A percentile compares a stretch with the other conserved stretches of the same genome.
Conservation (phyloP, 2,329 filamentous ascomycete genomes). For the Neofusicoccum laricinum region DNA sequence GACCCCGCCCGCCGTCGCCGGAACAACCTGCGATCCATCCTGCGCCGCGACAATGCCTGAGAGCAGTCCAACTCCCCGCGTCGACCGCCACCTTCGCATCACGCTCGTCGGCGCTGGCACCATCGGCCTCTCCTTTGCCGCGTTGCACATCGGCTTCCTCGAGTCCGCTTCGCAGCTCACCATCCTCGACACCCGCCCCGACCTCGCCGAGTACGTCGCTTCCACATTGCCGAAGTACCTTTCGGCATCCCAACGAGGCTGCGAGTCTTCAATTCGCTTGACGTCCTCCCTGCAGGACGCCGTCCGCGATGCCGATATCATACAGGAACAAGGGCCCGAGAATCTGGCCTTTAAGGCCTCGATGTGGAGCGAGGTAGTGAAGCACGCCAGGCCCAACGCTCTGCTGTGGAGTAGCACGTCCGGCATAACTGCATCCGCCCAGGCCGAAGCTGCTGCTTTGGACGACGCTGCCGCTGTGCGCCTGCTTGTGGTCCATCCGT, state of each 20-base stretch:
- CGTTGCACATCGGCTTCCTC: slow-evolving; percentile 50
- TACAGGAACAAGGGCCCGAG: slow-evolving; percentile 61
- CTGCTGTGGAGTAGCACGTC: slow-evolving; percentile 59
- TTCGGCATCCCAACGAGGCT: slow-evolving; percentile 10
- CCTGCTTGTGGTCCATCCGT: slow-evolving; percentile 58
- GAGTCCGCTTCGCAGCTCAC: slow-evolving; percentile 39
- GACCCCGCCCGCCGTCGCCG: too few species aligned
- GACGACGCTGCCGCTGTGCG: slow-evolving; percentile 23
- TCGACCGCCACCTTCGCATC: slow-evolving; percentile 26
- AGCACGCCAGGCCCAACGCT: slow-evolving; percentile 41
- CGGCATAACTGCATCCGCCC: slow-evolving; percentile 55
- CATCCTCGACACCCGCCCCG: slow-evolving; percentile 51
- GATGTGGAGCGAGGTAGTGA: slow-evolving; percentile 53
- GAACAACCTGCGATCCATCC: too few species aligned
- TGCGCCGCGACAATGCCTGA: background rate
- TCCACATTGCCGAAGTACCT: slow-evolving; percentile 45
- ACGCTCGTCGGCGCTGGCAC: slow-evolving; percentile 46
- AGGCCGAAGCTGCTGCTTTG: slow-evolving; percentile 32
- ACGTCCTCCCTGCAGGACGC: slow-evolving; percentile 40
- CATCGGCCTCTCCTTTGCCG: slow-evolving; percentile 56
- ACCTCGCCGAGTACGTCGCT: slow-evolving; percentile 45
- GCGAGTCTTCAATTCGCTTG: slow-evolving; percentile 35
- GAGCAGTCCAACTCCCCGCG: background rate
- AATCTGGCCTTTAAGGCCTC: slow-evolving; percentile 49
- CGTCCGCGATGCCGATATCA: slow-evolving; percentile 47